Evolutionary conservation across 495 filamentous ascomycete genomes (phyloP), one percentile per base, ranked within the genome.

Genomic region (Talaromyces stipitatus): DNA sequence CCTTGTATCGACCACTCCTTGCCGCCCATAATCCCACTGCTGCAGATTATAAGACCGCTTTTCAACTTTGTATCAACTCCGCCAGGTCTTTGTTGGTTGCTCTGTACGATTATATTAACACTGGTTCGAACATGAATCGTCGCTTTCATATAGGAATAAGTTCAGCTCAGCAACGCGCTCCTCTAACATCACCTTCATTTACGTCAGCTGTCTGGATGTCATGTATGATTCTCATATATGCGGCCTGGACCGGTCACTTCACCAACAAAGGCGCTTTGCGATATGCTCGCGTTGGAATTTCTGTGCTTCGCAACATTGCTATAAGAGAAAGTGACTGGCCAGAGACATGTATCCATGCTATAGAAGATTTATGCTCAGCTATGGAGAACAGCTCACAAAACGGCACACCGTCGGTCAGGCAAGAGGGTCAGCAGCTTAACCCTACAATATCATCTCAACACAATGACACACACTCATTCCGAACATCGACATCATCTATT

Each of bases 201-300:
- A 78, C 76, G 14, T 78, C 74, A 72, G 68, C 63, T 5, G 69
- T 76, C 10, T 78, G 76, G 76, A 78, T 78, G 74, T 71, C 72
- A 26, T 74, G 69, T 54, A 62, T 78, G n/a, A 69, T 78, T 43
- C 33, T 78, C 53, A 66, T 78, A 55, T 76, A 73, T 56, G 73
- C 73, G n/a, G 70, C 71, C 4, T 73, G 69, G 66, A 68, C 73
- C 52, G 68, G 67, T 5, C 64, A 75, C 23, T 62, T 76, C 24
- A 57, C 69, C 2, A 38, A 61, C 0, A n/a, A 60, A 0, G 65
- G 63, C 4, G 72, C 72, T 11, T 58, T 61, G 24, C 69, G 71
- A 56, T 74, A 74, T 45, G 69, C 71, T 10, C 60, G 59, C 50
- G 69, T 64, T 38, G 71, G 66, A 0, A 61, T 73, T 2, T 53